A percentile compares a stretch with the other conserved stretches of the same genome.
These are phyloP conservation scores for Jacaranda mimosifolia DNA, from an alignment of 257 asterid genomes.

Conservation along the genomic window DNA sequence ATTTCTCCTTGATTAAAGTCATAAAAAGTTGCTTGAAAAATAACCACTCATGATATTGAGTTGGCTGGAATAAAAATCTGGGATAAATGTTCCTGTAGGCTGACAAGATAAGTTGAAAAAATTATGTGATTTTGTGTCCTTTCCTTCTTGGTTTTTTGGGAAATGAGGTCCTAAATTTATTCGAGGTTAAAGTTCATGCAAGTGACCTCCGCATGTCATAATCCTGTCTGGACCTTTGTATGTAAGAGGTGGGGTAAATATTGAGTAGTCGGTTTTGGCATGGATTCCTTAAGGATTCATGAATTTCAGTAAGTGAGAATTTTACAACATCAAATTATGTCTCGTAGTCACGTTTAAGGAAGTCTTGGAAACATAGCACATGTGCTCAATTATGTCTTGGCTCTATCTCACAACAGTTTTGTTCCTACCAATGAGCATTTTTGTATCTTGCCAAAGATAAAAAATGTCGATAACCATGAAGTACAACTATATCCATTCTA, in stretches of 20 bases:
- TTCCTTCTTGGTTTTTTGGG: background rate
- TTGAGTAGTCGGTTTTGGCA: background rate
- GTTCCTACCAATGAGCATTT: background rate
- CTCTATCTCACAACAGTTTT: background rate
- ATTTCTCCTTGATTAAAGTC: background rate
- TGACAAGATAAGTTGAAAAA: too few relatives aligned
- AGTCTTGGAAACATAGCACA: constrained; percentile 19
- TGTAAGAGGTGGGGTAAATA: background rate
- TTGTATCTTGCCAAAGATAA: background rate
- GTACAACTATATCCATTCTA: background rate
- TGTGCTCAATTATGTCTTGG: background rate
- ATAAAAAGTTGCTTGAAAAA: background rate
- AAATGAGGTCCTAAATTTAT: background rate
- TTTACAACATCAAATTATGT: background rate
- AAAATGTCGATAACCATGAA: too few relatives aligned
- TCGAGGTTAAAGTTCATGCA: background rate
- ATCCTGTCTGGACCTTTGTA: background rate
- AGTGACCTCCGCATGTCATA: background rate
- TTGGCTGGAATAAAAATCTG: too few relatives aligned
- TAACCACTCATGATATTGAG: background rate
- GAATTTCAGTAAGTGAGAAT: background rate
- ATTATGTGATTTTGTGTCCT: background rate
- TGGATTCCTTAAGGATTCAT: background rate
- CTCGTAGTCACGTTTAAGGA: background rate
- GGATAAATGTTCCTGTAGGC: too few relatives aligned